phyloP scores from a whole-genome alignment of 768 basidiomycete genomes.

The Flagelloscypha sp. region DNA sequence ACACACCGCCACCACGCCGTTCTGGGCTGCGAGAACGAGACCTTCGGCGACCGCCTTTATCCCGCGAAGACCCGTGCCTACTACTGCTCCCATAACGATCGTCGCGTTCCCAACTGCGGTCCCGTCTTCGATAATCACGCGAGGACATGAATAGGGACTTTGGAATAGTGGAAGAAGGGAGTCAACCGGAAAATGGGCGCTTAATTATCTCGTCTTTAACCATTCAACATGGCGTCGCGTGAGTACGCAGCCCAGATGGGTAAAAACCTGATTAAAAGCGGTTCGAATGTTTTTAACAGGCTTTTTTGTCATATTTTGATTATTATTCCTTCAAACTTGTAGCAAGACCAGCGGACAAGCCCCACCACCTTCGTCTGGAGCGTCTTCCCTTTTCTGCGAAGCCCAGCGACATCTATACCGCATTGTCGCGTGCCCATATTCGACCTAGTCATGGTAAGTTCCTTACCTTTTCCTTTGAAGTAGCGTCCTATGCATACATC shows the following conservation, averaged over 20 bases:
- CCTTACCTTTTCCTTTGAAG: too few species aligned
- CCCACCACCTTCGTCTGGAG: background rate
- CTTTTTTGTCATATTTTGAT: too few species aligned
- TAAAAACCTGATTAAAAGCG: background rate
- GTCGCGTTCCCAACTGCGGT: constrained; percentile 55
- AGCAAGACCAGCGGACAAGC: background rate
- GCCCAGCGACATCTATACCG: too few species aligned
- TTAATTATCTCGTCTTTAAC: background rate
- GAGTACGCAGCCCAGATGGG: background rate
- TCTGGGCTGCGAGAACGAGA: constrained; percentile 27
- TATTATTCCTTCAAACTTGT: too few species aligned
- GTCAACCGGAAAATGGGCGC: background rate
- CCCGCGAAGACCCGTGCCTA: constrained; percentile 35
- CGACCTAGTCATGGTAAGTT: too few species aligned
- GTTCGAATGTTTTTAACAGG: too few species aligned
- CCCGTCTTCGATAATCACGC: constrained; percentile 49
- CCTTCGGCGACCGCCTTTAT: constrained; percentile 24
- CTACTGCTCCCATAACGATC: constrained; percentile 34
- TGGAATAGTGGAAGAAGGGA: too few species aligned
- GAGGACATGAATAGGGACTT: constrained; percentile 40
- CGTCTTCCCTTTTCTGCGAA: background rate
- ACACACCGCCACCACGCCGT: constrained; percentile 22
- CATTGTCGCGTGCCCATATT: too few species aligned
- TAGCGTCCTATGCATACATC: too few species aligned
- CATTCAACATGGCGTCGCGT: too few species aligned